These are phyloP conservation scores for Evansstolkia leycettana DNA, from an alignment of 495 filamentous ascomycete species.

Conservation along the genomic window DNA sequence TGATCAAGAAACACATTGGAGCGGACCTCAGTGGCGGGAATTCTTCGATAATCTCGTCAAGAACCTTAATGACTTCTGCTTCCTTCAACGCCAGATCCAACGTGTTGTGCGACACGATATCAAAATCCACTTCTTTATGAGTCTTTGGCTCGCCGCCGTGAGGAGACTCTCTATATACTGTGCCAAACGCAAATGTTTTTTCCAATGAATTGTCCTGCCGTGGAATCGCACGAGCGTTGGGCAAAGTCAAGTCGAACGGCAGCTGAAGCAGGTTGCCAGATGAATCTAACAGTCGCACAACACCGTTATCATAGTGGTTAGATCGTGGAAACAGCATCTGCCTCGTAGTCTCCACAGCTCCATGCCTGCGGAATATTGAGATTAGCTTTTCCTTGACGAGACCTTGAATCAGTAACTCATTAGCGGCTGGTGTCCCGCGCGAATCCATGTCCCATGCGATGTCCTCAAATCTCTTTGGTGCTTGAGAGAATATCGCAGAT, in stretches of 20 bases:
- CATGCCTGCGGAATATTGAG: conserved; percentile 79
- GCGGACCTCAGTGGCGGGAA: conserved; percentile 61
- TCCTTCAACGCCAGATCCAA: conserved; percentile 82
- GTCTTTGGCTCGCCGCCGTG: conserved; percentile 69
- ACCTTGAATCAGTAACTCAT: conserved; percentile 58
- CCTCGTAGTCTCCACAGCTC: conserved; percentile 70
- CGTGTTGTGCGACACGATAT: conserved; percentile 71
- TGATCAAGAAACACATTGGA: conserved; percentile 83
- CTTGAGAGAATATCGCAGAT: conserved; percentile 64
- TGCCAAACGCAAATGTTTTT: conserved; percentile 80
- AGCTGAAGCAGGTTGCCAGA: conserved; percentile 79
- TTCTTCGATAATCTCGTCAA: conserved; percentile 78
- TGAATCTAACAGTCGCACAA: conserved; percentile 66
- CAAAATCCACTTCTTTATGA: conserved; percentile 87
- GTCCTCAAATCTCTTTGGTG: conserved; percentile 65
- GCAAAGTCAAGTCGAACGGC: conserved; percentile 83
- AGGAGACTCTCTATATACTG: conserved; percentile 70
- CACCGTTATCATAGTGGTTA: conserved; percentile 57
- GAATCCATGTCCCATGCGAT: conserved; percentile 74
- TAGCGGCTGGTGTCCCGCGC: conserved; percentile 37
- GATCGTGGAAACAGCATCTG: conserved; percentile 72
- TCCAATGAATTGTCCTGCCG: conserved; percentile 52
- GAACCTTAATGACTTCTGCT: conserved; percentile 86
- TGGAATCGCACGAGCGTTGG: conserved; percentile 77
- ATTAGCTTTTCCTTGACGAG: conserved; percentile 65